phyloP scores from a whole-genome alignment of 768 basidiomycete species.

The Trametes gibbosa region DNA sequence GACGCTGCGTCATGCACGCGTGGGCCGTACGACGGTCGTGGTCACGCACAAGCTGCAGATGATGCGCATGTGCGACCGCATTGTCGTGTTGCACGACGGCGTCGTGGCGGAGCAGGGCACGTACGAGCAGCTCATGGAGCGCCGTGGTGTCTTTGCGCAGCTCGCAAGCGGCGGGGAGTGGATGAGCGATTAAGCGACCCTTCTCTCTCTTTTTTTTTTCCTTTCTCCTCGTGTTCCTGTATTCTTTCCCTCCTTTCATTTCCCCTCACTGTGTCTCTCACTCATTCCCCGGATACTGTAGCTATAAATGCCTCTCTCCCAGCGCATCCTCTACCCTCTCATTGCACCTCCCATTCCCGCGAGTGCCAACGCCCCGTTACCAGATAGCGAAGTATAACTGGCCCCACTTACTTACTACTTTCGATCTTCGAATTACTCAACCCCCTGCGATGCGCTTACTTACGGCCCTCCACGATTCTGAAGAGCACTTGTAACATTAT shows the following conservation, averaged over 20 bases:
- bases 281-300: constrained; percentile 16
- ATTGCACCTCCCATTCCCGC: neutral
- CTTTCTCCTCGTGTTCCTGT: neutral
- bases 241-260: neutral
- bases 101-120: constrained; percentile 73
- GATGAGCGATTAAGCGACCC: constrained; percentile 28
- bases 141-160: constrained; percentile 68
- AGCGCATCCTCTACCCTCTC: neutral
- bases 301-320: constrained; percentile 18
- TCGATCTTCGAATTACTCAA: constrained; percentile 18
- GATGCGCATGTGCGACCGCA: constrained; percentile 90
- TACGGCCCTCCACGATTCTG: constrained; percentile 2
- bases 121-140: constrained; percentile 67
- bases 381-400: constrained; percentile 19
- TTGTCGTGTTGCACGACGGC: constrained; percentile 80
- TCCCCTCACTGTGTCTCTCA: neutral
- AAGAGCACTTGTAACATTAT: constrained; percentile 15
- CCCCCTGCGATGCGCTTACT: neutral
- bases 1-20: constrained; percentile 61
- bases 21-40: constrained; percentile 82
- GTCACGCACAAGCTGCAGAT: constrained; percentile 90
- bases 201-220: neutral
- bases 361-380: neutral
- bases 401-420: constrained; percentile 8
- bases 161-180: constrained; percentile 81